Conservation (phyloP, 2,329 filamentous ascomycete genomes). For the Blastomyces silverae region DNA sequence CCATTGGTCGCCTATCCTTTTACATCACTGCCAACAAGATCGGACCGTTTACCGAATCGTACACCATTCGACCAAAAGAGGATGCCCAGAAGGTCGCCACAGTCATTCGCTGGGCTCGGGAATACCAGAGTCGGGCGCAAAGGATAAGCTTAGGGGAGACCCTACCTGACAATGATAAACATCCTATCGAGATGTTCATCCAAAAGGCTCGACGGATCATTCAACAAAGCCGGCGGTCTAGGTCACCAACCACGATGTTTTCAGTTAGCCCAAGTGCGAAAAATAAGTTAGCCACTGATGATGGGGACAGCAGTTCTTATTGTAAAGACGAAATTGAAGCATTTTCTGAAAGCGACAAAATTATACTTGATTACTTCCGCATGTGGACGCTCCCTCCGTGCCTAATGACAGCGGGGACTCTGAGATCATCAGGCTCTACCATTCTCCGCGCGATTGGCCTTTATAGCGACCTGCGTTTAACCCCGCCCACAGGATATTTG, state of each 20-base stretch:
- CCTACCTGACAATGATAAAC: slow-evolving; percentile 25
- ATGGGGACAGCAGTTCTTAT: slow-evolving; percentile 27
- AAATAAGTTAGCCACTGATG: slow-evolving; percentile 25
- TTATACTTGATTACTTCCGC: slow-evolving; percentile 52
- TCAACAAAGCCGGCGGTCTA: slow-evolving; percentile 36
- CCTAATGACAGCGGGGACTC: slow-evolving; percentile 34
- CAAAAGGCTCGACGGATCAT: slow-evolving; percentile 41
- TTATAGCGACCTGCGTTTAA: slow-evolving; percentile 44
- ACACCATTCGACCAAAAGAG: slow-evolving; percentile 47
- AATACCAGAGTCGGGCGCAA: slow-evolving; percentile 48
- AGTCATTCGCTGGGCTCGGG: slow-evolving; percentile 52
- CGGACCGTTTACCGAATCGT: slow-evolving; percentile 35
- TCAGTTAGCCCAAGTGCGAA: slow-evolving; percentile 38
- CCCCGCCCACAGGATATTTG: slow-evolving; percentile 38
- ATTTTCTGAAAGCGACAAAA: slow-evolving; percentile 47
- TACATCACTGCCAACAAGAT: slow-evolving; percentile 32
- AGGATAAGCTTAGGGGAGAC: slow-evolving; percentile 30
- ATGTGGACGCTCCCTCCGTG: slow-evolving; percentile 44
- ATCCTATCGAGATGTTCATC: slow-evolving; percentile 42
- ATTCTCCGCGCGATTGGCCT: slow-evolving; percentile 52
- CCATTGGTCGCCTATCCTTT: slow-evolving; percentile 30
- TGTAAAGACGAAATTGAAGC: slow-evolving; percentile 32
- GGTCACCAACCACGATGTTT: slow-evolving; percentile 40
- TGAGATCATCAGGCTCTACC: slow-evolving; percentile 48
- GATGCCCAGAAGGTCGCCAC: slow-evolving; percentile 45